Conservation (phyloP, 768 basidiomycete species). For the Leccinum truebloodii region DNA sequence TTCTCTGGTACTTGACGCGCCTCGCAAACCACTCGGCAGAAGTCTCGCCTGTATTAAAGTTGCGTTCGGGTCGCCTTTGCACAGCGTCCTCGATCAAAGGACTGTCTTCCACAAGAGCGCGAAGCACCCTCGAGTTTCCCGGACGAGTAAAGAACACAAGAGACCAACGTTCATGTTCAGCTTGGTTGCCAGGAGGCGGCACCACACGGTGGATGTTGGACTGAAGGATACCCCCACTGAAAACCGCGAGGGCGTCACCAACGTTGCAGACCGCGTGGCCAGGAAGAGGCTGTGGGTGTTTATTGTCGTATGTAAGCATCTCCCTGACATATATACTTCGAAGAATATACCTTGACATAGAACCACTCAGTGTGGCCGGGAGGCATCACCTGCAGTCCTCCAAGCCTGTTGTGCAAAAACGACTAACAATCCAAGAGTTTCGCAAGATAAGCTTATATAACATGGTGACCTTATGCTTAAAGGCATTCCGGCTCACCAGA, state of each 20-base stretch:
- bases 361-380: conserved; percentile 65
- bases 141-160: conserved; percentile 70
- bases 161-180: conserved; percentile 57
- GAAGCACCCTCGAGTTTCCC: conserved; percentile 50
- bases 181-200: conserved; percentile 61
- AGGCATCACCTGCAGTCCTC: conserved; percentile 67
- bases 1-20: conserved; percentile 41
- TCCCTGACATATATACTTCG: not conserved
- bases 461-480: not conserved
- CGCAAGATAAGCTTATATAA: not conserved
- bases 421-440: conserved; percentile 39
- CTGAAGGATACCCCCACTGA: conserved; percentile 63
- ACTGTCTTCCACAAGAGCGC: conserved; percentile 54
- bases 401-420: conserved; percentile 68
- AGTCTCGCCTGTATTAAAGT: conserved; percentile 38
- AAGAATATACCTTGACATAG: conserved; percentile 55
- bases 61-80: conserved; percentile 37
- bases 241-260: conserved; percentile 60
- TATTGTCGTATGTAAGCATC: not conserved
- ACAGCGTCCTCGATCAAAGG: conserved; percentile 47
- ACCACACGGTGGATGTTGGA: conserved; percentile 68
- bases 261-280: conserved; percentile 62
- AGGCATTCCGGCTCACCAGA: conserved; percentile 41
- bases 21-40: conserved; percentile 44
- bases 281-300: conserved; percentile 42